Conservation (phyloP, 31 red algal genomes). For the Porphyra umbilicalis region DNA sequence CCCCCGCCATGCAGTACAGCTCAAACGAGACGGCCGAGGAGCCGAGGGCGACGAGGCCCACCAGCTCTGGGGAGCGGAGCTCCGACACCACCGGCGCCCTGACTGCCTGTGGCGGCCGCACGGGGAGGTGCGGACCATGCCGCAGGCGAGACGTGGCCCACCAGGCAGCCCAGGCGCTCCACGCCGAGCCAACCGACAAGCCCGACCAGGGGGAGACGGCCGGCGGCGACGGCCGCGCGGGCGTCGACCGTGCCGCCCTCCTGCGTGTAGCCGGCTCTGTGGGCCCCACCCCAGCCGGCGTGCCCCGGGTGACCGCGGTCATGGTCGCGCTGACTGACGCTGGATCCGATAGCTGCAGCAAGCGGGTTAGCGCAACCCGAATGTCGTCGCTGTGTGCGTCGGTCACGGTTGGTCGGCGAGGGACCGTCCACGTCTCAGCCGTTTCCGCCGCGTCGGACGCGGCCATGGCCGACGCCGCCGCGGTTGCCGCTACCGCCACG, state of each 20-base stretch:
- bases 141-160: background rate
- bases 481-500: background rate
- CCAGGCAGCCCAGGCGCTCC: background rate
- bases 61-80: background rate
- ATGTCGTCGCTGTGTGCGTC: background rate
- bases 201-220: background rate
- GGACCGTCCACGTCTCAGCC: background rate
- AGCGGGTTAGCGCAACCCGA: background rate
- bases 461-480: background rate
- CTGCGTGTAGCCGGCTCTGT: background rate
- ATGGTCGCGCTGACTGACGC: background rate
- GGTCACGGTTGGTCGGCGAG: background rate
- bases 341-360: background rate
- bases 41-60: background rate
- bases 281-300: background rate
- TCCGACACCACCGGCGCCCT: background rate
- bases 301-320: background rate
- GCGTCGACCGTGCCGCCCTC: background rate
- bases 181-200: background rate
- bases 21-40: background rate
- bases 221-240: background rate
- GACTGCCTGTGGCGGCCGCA: background rate
- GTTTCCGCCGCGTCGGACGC: background rate
- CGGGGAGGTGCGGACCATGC: background rate
- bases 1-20: constrained; percentile 7